Conservation (phyloP, 768 basidiomycete genomes). For the Suillus lakei region DNA sequence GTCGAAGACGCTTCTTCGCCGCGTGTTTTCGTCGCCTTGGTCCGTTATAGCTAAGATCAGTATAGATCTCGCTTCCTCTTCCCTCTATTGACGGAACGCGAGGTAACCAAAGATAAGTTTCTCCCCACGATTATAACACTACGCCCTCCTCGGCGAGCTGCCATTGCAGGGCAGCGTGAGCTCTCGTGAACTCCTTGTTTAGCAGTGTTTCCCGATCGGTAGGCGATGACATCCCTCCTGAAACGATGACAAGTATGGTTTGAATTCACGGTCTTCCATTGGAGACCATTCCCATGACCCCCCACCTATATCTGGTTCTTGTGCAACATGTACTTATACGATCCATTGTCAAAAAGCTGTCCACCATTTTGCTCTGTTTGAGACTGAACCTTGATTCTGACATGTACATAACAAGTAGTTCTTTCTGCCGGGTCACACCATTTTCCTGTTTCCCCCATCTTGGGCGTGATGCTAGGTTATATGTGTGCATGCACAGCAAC, state of each 20-base stretch:
- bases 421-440: not conserved
- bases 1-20: conserved; percentile 6
- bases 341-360: conserved; percentile 1
- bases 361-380: not conserved
- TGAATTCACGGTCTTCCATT: not conserved
- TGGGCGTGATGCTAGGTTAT: not conserved
- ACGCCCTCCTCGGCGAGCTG: conserved; percentile 10
- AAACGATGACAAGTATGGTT: not conserved
- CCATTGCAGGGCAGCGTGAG: conserved; percentile 9
- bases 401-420: conserved; percentile 5
- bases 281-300: conserved; percentile 7
- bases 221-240: conserved; percentile 3
- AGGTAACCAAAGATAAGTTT: conserved; percentile 8
- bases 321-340: not conserved
- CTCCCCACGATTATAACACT: conserved; percentile 8
- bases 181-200: not conserved
- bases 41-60: conserved; percentile 7
- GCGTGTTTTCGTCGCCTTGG: conserved; percentile 4
- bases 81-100: conserved; percentile 5
- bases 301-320: not conserved
- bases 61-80: conserved; percentile 8
- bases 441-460: not conserved
- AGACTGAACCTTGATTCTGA: conserved; percentile 6
- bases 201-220: not conserved
- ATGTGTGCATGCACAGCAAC: not conserved